Evolutionary conservation across 345 rosid species (phyloP).

Genomic region (Bruguiera gymnorhiza): DNA sequence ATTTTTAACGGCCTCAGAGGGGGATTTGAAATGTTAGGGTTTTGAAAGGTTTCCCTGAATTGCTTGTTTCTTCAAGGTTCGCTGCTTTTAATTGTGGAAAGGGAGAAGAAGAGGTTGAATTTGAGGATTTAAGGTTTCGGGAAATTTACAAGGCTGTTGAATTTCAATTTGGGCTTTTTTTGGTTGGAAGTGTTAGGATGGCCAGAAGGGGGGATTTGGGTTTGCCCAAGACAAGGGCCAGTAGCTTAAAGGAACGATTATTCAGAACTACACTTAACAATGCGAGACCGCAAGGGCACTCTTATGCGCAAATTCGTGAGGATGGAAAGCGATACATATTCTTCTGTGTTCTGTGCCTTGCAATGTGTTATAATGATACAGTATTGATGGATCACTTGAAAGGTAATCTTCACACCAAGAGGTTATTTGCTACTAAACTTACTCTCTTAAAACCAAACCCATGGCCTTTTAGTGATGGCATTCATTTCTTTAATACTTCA

Average conservation of each 20-base stretch:
- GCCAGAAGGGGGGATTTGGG: constrained; percentile 55
- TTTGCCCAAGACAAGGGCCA: constrained; percentile 38
- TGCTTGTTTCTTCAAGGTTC: constrained; percentile 15
- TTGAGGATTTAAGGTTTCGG: not conserved
- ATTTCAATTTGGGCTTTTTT: constrained; percentile 4
- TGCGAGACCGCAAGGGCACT: constrained; percentile 68
- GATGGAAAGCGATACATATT: constrained; percentile 71
- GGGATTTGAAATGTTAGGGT: constrained; percentile 11
- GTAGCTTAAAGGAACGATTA: constrained; percentile 60
- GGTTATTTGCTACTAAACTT: constrained; percentile 62
- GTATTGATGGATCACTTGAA: constrained; percentile 72
- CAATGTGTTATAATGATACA: constrained; percentile 74
- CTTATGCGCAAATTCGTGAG: constrained; percentile 72
- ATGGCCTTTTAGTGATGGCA: constrained; percentile 90
- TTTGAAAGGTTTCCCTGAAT: constrained; percentile 4
- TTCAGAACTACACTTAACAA: constrained; percentile 61
- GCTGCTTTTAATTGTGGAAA: constrained; percentile 10
- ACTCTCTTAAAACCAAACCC: constrained; percentile 74
- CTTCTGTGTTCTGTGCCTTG: constrained; percentile 84
- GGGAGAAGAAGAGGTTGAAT: not conserved
- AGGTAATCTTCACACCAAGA: constrained; percentile 71
- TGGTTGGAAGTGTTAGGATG: constrained; percentile 44
- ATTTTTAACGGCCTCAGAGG: not conserved
- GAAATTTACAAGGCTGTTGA: not conserved
- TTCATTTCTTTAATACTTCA: constrained; percentile 64